These are phyloP conservation scores for Anacardium occidentale DNA, from an alignment of 345 rosid species.

Conservation along the genomic window DNA sequence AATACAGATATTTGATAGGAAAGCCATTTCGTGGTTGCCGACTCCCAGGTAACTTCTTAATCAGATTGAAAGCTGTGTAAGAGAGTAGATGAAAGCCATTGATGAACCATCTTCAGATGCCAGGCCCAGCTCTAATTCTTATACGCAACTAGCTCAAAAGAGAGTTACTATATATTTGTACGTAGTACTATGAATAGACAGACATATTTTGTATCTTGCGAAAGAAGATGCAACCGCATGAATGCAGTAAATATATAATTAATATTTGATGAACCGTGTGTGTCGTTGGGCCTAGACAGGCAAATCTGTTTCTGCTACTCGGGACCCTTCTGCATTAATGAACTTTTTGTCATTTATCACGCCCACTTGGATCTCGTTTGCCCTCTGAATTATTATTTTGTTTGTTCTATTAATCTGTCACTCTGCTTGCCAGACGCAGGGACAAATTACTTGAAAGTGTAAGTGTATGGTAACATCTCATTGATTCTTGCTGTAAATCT, in stretches of 20 bases:
- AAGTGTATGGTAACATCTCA: not conserved
- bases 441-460: not conserved
- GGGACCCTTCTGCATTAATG: constrained; percentile 20
- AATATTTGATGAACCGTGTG: too few species aligned
- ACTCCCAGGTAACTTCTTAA: not conserved
- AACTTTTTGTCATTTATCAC: constrained; percentile 16
- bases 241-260: too few species aligned
- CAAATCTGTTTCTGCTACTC: not conserved
- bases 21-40: not conserved
- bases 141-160: too few species aligned
- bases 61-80: not conserved
- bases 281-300: not conserved
- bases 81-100: constrained; percentile 11
- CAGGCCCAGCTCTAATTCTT: not conserved
- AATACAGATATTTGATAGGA: not conserved
- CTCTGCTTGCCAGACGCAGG: constrained; percentile 6
- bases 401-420: constrained; percentile 5
- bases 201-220: not conserved
- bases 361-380: constrained; percentile 21
- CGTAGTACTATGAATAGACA: not conserved
- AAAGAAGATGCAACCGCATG: constrained; percentile 17
- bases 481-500: not conserved
- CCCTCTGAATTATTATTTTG: constrained; percentile 7
- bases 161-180: not conserved
- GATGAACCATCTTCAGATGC: not conserved